These are phyloP conservation scores for Taphrina sp. DNA, from an alignment of 1,139 yeast genomes.

Conservation along the genomic window DNA sequence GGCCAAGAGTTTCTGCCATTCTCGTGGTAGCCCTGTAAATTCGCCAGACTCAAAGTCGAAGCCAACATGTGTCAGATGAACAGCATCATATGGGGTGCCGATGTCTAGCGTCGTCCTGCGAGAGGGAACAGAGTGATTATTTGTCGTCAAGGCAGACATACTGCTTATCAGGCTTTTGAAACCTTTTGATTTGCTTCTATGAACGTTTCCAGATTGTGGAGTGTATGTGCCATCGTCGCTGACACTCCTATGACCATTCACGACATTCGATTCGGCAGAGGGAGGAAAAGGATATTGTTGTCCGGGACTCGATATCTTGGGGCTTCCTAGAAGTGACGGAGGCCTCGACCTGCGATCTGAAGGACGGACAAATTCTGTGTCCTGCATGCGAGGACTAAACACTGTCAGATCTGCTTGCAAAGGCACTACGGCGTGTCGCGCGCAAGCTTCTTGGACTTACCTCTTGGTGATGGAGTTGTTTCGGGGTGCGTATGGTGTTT, in stretches of 20 bases:
- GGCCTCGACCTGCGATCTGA: slow-evolving; percentile 5
- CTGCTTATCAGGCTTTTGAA: slow-evolving; percentile 20
- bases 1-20: slow-evolving; percentile 80
- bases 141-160: slow-evolving; percentile 15
- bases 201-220: background rate
- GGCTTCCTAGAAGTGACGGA: slow-evolving; percentile 9
- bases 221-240: background rate
- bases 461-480: background rate
- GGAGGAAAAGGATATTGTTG: background rate
- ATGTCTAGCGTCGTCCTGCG: slow-evolving; percentile 52
- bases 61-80: slow-evolving; percentile 91
- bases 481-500: background rate
- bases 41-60: slow-evolving; percentile 78
- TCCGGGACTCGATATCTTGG: slow-evolving; percentile 2
- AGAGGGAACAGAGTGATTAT: too few species aligned
- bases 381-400: background rate
- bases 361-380: background rate
- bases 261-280: background rate
- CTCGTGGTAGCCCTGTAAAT: slow-evolving; percentile 85
- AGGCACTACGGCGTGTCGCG: too few species aligned
- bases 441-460: too few species aligned
- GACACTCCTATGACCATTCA: background rate
- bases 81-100: slow-evolving; percentile 84
- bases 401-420: background rate
- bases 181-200: slow-evolving; percentile 6